A percentile compares a stretch with the other conserved stretches of the same genome.
Evolutionary conservation across 805 yeast species (phyloP).

Genomic region (Yarrowia yakushimensis): DNA sequence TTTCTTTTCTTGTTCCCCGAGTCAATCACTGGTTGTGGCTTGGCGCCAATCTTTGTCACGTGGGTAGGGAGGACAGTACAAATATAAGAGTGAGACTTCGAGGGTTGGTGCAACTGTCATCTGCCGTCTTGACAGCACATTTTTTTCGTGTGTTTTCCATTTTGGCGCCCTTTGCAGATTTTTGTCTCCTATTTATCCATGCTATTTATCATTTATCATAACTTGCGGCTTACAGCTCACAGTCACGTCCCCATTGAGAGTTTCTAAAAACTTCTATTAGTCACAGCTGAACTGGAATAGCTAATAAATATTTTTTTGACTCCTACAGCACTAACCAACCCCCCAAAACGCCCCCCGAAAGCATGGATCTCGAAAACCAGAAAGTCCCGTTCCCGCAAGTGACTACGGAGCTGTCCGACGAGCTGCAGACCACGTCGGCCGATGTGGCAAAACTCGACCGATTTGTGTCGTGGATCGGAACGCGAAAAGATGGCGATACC

Average conservation of each 20-base stretch:
- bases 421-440: slow-evolving; percentile 3
- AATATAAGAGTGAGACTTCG: too few species aligned
- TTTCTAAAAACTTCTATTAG: slow-evolving; percentile 1
- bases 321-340: background rate
- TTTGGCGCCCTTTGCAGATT: background rate
- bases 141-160: background rate
- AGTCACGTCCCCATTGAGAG: background rate
- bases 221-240: background rate
- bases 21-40: background rate
- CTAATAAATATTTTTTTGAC: background rate
- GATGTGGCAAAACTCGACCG: slow-evolving; percentile 24
- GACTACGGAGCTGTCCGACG: slow-evolving; percentile 4
- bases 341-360: background rate
- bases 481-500: slow-evolving; percentile 22
- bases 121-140: too few species aligned
- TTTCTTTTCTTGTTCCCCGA: background rate
- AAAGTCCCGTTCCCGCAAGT: slow-evolving; percentile 17
- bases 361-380: slow-evolving; percentile 17
- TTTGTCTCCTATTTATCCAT: background rate
- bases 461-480: slow-evolving; percentile 22
- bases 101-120: too few species aligned
- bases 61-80: background rate
- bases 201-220: background rate
- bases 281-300: background rate
- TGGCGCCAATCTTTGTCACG: background rate